Percentiles rank a stretch among this genome's conserved stretches.
phyloP scores from a whole-genome alignment of 2,329 filamentous ascomycete species.

The Grosmannia clavigera region DNA sequence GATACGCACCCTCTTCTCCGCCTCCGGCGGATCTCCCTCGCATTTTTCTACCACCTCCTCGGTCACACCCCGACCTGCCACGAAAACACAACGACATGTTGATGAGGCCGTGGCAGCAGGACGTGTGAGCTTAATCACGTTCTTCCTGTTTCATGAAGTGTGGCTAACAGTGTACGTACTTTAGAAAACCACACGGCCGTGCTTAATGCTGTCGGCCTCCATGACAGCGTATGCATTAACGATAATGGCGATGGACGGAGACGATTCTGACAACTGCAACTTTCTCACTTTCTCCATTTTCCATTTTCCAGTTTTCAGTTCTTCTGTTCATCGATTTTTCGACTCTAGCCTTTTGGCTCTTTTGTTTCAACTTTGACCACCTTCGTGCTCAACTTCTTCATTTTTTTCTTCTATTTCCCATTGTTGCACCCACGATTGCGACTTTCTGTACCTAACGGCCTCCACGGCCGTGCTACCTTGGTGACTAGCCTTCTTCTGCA shows the following conservation, averaged over 20 bases:
- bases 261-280: not conserved
- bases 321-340: not conserved
- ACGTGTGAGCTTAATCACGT: constrained; percentile 26
- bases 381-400: not conserved
- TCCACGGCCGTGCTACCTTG: not conserved
- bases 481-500: not conserved
- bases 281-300: not conserved
- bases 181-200: constrained; percentile 32
- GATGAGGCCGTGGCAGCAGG: constrained; percentile 35
- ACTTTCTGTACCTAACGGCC: not conserved
- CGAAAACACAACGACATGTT: constrained; percentile 37
- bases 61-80: constrained; percentile 24
- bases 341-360: not conserved
- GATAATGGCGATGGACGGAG: not conserved
- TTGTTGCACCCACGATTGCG: not conserved
- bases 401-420: not conserved
- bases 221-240: not conserved
- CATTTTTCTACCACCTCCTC: constrained; percentile 9
- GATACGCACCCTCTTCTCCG: not conserved
- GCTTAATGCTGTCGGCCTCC: not conserved
- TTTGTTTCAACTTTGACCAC: not conserved
- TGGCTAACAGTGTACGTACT: constrained; percentile 18
- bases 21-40: constrained; percentile 5
- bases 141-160: not conserved
- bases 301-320: not conserved